These are phyloP conservation scores for Crucibulum laeve DNA, from an alignment of 768 basidiomycete genomes.

Conservation along the genomic window DNA sequence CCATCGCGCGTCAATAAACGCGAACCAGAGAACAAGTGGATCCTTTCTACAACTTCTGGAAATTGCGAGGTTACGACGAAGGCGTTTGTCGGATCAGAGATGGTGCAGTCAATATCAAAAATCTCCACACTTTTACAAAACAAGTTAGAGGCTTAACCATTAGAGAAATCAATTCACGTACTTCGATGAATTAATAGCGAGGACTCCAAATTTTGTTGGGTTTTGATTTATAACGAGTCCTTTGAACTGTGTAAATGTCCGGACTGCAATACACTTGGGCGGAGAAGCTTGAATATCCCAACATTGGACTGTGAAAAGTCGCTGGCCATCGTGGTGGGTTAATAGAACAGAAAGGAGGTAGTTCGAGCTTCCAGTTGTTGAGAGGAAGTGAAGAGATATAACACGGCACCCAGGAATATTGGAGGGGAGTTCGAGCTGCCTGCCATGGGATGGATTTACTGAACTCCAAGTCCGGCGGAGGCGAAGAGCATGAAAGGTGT, in stretches of 20 bases:
- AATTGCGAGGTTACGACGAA: too few species aligned
- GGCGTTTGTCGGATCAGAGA: too few species aligned
- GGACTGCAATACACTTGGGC: constrained; percentile 39
- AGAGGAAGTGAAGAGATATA: constrained; percentile 43
- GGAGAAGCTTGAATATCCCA: constrained; percentile 43
- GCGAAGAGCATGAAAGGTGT: constrained; percentile 31
- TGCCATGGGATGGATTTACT: constrained; percentile 25
- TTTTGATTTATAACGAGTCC: constrained; percentile 42
- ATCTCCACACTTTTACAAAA: too few species aligned
- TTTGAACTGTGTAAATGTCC: constrained; percentile 29
- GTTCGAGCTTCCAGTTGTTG: constrained; percentile 26
- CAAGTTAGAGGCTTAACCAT: too few species aligned
- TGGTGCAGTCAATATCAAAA: too few species aligned
- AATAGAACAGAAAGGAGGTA: constrained; percentile 44
- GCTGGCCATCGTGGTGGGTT: constrained; percentile 12
- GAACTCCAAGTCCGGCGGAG: constrained; percentile 50
- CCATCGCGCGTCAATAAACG: too few species aligned
- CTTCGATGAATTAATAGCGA: too few species aligned
- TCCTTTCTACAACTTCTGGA: too few species aligned
- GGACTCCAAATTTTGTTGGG: too few species aligned
- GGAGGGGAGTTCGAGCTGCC: constrained; percentile 19
- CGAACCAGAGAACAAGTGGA: too few species aligned
- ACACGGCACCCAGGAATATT: constrained; percentile 25
- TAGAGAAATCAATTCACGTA: too few species aligned
- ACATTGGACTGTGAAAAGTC: constrained; percentile 40